Base-by-base conservation (phyloP, 768 basidiomycete genomes). In the Dacryopinax spathularia region DNA sequence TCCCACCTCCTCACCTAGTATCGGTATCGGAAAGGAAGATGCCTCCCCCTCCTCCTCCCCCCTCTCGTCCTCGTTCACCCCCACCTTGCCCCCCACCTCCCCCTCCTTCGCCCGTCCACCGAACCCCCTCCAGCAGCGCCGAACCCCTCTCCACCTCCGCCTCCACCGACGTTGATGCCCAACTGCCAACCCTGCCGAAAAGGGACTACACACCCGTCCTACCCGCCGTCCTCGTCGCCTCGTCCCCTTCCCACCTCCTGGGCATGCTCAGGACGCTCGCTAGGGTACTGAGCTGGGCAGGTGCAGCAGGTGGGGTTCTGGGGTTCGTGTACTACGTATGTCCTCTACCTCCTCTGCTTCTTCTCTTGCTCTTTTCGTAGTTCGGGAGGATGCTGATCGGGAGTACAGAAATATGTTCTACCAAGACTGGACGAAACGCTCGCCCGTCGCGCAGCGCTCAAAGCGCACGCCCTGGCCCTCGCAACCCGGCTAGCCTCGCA, bases 1-100 rank as follows among this genome's bases (percentile, higher is more conserved):
- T 29, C 13, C 29, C 20, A 22, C 13, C 10, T 13, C 20, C 48
- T 6, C 7, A 22, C 20, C 48, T 31, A 29, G 25, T 10, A 10
- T 18, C 43, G 25, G 31, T 22, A 56, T n/a, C 48, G 20, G 15
- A 9, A 10, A 56, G 5, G 9, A 56, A 15, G 48, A 10, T 20
- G 13, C 48, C 48, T 56, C 48, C 48, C 48, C 48, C 48, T 10
- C 48, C 63, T 62, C 67, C 34, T 16, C 35, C n/a, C 65, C 63
- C 43, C 56, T 34, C 10, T 41, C 64, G 36, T 68, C 67, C 61
- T 69, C 67, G 27, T 41, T 66, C 60, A 66, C 35, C 6, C 65
- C 25, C 16, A 63, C 65, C 31, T 66, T 65, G 48, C 66, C 63
- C 9, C 44, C 69, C 7, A 64, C 69, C 64, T 66, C 66, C 60